Conservation (phyloP, 1,284 basidiomycete genomes). For the Phlebopus sp. region DNA sequence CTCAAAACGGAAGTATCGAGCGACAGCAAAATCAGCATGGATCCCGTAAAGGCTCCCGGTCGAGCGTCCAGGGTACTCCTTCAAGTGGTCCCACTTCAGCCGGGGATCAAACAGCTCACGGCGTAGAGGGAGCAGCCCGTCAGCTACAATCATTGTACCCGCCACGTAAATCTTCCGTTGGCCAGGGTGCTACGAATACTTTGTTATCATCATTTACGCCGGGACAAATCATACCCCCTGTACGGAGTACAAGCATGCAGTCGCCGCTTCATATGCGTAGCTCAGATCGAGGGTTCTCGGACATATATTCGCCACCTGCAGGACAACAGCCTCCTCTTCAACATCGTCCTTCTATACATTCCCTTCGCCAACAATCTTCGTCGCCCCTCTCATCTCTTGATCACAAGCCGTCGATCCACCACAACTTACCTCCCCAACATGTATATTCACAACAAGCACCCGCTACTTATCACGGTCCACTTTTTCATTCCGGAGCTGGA, state of each 20-base stretch:
- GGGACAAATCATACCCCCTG: conserved; percentile 39
- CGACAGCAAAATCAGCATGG: conserved; percentile 8
- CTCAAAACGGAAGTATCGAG: conserved; percentile 5
- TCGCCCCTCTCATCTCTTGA: conserved; percentile 30
- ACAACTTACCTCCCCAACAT: conserved; percentile 8
- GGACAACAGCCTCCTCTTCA: conserved; percentile 12
- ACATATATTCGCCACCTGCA: conserved; percentile 17
- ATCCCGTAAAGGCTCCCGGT: conserved; percentile 5
- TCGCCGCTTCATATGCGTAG: conserved; percentile 18
- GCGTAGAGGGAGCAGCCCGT: conserved; percentile 17
- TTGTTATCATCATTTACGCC: conserved; percentile 35
- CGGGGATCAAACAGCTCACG: conserved; percentile 21
- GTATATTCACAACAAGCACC: conserved; percentile 2
- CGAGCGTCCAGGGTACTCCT: conserved; percentile 6
- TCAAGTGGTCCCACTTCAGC: conserved; percentile 19
- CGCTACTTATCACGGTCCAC: conserved; percentile 6
- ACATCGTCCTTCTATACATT: conserved; percentile 26
- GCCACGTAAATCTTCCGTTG: conserved; percentile 20
- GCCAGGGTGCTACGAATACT: conserved; percentile 5
- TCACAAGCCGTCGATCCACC: conserved; percentile 10
- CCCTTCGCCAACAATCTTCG: conserved; percentile 30
- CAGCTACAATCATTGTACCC: conserved; percentile 12
- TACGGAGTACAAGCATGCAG: conserved; percentile 42
- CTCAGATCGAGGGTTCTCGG: conserved; percentile 11
- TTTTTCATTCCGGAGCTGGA: too few relatives aligned